Evolutionary conservation across 371 early-diverging fungal species (phyloP).

Genomic region (Batrachochytrium dendrobatidis): DNA sequence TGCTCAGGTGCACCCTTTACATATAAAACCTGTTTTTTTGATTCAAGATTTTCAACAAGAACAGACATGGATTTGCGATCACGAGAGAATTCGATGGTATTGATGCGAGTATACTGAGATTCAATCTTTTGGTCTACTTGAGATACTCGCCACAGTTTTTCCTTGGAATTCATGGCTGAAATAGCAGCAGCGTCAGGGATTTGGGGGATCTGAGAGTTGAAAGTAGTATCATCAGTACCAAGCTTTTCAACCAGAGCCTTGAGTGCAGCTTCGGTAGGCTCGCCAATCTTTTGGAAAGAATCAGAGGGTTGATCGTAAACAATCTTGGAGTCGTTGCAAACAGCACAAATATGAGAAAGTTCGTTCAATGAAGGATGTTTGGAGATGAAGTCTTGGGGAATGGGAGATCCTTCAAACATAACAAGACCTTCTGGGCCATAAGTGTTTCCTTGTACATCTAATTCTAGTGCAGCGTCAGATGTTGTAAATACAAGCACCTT

Average conservation of each 20-base stretch:
- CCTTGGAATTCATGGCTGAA: slow-evolving; percentile 8
- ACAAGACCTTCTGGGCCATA: slow-evolving; percentile 80
- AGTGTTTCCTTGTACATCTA: slow-evolving; percentile 68
- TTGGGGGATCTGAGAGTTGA: slow-evolving; percentile 45
- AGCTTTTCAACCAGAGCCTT: slow-evolving; percentile 89
- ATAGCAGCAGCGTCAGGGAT: slow-evolving; percentile 23
- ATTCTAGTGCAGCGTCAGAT: slow-evolving; percentile 42
- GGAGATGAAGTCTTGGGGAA: slow-evolving; percentile 37
- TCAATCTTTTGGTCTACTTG: slow-evolving; percentile 45
- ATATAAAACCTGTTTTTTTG: slow-evolving; percentile 23
- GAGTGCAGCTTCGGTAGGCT: slow-evolving; percentile 98
- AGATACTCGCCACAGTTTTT: slow-evolving; percentile 19
- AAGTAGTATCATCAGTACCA: slow-evolving; percentile 57
- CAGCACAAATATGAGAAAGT: slow-evolving; percentile 69
- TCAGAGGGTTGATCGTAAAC: slow-evolving; percentile 59
- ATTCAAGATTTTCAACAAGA: slow-evolving; percentile 43
- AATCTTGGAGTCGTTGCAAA: slow-evolving; percentile 88
- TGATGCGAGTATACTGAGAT: slow-evolving; percentile 42
- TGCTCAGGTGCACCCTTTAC: slow-evolving; percentile 96
- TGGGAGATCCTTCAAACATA: slow-evolving; percentile 36
- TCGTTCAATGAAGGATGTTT: slow-evolving; percentile 57
- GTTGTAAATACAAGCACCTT: slow-evolving; percentile 10
- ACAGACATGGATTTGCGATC: slow-evolving; percentile 97
- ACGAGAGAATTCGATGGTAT: slow-evolving; percentile 89
- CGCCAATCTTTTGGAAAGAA: slow-evolving; percentile 70